Conservation (phyloP, 2,329 filamentous ascomycete species). For the Lasiodiplodia theobromae region DNA sequence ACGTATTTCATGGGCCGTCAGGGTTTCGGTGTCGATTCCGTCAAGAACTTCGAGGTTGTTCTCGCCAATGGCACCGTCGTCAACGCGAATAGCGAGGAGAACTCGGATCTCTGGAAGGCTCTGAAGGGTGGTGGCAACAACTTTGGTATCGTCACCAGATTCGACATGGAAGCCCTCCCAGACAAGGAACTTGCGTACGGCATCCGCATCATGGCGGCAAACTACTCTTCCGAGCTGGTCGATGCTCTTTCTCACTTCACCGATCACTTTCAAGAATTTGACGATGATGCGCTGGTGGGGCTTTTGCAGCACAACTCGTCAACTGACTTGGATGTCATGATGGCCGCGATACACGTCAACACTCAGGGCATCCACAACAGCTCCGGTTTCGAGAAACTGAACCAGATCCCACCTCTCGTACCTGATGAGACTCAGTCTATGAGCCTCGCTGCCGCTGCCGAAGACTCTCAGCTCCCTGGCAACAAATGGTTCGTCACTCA, state of each 20-base stretch:
- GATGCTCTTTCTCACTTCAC: constrained; percentile 31
- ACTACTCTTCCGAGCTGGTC: constrained; percentile 46
- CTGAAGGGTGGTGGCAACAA: constrained; percentile 47
- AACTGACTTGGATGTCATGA: neutral
- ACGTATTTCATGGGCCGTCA: constrained; percentile 5
- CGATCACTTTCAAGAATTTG: neutral
- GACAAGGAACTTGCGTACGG: neutral
- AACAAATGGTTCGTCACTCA: too few species aligned
- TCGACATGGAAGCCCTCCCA: constrained; percentile 35
- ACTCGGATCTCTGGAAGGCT: constrained; percentile 44
- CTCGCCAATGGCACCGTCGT: constrained; percentile 13
- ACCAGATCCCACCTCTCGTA: constrained; percentile 37
- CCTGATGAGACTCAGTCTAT: constrained; percentile 32
- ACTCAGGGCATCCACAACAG: constrained; percentile 30
- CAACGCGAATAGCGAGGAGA: neutral
- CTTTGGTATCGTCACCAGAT: constrained; percentile 48
- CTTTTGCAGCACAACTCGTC: neutral
- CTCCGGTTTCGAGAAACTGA: constrained; percentile 36
- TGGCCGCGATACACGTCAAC: neutral
- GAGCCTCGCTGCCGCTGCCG: constrained; percentile 38
- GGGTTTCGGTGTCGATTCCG: neutral
- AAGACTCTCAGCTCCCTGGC: constrained; percentile 30
- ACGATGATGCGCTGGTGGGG: neutral
- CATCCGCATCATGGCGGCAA: neutral
- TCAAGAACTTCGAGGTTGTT: constrained; percentile 3